Conservation (phyloP, 495 filamentous ascomycete species). For the Hypoxylon trugodes region DNA sequence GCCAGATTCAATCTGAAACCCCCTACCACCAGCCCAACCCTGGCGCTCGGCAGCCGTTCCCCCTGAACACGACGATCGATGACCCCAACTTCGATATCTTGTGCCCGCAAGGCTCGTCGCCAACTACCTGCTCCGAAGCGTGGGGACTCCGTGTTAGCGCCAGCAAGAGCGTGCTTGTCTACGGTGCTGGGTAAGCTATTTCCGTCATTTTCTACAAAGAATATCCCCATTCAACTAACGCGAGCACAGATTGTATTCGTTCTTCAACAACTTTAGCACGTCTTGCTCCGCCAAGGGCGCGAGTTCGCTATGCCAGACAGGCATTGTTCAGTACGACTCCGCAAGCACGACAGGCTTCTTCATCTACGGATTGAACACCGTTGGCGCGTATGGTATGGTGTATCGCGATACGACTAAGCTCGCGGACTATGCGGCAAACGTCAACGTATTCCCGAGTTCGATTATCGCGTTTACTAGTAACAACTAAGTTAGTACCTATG, state of each 20-base stretch:
- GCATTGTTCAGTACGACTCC: conserved; percentile 62
- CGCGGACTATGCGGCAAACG: conserved; percentile 61
- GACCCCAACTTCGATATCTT: conserved; percentile 73
- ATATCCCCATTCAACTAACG: conserved; percentile 17
- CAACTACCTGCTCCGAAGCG: conserved; percentile 54
- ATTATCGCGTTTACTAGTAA: conserved; percentile 57
- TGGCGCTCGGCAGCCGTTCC: conserved; percentile 70
- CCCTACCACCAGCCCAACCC: conserved; percentile 76
- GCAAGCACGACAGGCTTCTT: conserved; percentile 56
- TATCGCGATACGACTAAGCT: conserved; percentile 58
- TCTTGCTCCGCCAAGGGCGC: conserved; percentile 51
- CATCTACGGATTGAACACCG: conserved; percentile 63
- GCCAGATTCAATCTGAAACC: conserved; percentile 83
- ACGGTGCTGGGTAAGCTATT: conserved; percentile 65
- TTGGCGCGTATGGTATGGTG: conserved; percentile 55
- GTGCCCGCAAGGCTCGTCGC: conserved; percentile 36
- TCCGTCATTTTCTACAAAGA: not conserved
- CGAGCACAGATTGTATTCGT: conserved; percentile 60
- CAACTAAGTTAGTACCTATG: not conserved
- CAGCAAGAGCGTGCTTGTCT: conserved; percentile 64
- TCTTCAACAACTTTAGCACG: conserved; percentile 63
- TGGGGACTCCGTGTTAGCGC: conserved; percentile 64
- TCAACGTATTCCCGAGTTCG: conserved; percentile 61
- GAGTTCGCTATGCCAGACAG: conserved; percentile 65
- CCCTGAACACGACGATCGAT: conserved; percentile 62